phyloP scores from a whole-genome alignment of 441 rosid genomes.

The Syzygium malaccense region DNA sequence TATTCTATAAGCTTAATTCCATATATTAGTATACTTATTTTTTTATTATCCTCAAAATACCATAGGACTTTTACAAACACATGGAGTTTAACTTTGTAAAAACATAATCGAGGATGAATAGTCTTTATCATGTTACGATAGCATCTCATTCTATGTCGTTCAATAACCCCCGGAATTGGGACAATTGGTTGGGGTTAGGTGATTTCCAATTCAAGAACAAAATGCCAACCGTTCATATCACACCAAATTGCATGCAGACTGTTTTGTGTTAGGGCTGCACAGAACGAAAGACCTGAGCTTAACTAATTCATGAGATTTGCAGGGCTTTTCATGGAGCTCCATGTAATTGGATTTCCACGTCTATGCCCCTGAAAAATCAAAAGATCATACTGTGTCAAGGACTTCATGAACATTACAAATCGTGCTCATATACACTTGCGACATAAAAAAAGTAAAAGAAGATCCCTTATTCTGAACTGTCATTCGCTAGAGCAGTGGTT shows the following conservation, averaged over 20 bases:
- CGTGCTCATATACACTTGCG: neutral
- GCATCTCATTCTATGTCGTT: neutral
- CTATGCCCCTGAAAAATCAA: neutral
- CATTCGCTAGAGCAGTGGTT: neutral
- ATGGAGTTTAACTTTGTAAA: neutral
- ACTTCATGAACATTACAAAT: neutral
- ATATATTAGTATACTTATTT: neutral
- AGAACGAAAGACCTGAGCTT: rapidly evolving
- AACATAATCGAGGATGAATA: neutral
- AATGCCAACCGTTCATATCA: neutral
- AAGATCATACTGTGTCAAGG: neutral
- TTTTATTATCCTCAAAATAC: neutral
- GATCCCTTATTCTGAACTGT: neutral
- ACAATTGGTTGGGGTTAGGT: neutral
- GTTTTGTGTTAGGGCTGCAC: neutral
- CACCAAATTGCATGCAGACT: neutral
- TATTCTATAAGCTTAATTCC: neutral
- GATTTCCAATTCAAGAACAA: neutral
- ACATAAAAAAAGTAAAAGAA: neutral
- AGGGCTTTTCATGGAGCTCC: neutral
- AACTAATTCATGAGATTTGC: neutral
- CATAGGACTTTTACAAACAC: neutral
- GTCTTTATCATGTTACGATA: neutral
- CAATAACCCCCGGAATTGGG: neutral
- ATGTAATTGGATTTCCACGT: neutral